Evolutionary conservation across 768 basidiomycete species (phyloP), one percentile per base, ranked within the genome.

Genomic region (Candolleomyces eurysporus): DNA sequence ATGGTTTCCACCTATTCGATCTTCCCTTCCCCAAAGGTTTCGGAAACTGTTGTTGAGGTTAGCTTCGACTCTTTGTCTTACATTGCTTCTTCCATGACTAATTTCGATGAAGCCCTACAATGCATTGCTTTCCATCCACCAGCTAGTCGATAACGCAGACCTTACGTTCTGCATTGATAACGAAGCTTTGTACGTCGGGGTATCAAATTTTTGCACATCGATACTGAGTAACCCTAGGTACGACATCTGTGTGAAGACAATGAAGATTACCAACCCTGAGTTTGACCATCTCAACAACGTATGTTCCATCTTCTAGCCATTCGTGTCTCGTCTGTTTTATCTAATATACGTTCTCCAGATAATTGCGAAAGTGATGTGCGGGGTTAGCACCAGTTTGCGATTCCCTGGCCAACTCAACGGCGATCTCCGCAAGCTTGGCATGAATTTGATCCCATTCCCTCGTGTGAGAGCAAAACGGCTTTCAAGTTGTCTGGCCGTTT

Each of bases 391-490:
- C 2, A 91, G 91, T 67, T 78, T 96, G 61, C 89, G 94, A 45
- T 94, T 96, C 81, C 92, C 94, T n/a, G 94, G 94, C 32, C 94
- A 95, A 72, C 77, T 96, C 59, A 96, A 96, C 69, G 92, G 92
- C 49, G 94, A 96, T 69, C 78, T 96, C 40, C 86, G 94, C 59
- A 96, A 96, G 72, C 84, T 98, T 49, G 92, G 86, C 52, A 89
- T 96, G 85, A 98, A 98, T 75, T 83, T 98, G 57, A 82, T 98
- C 63, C 96, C 96, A 0, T 99, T 98, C 84, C 96, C 96, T 66
- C 94, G 95, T 62, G 90, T 91, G 73, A 57, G 85, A 75, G 19
- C 5, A 61, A 59, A 30, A 16, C 51, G 63, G 45, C 48, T 49
- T 21, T 19, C 31, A 16, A 40, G 21, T 52, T 32, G 42, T 16